These are phyloP conservation scores for Pleurotus citrinopileatus DNA, from an alignment of 768 basidiomycete genomes.

Conservation along the genomic window DNA sequence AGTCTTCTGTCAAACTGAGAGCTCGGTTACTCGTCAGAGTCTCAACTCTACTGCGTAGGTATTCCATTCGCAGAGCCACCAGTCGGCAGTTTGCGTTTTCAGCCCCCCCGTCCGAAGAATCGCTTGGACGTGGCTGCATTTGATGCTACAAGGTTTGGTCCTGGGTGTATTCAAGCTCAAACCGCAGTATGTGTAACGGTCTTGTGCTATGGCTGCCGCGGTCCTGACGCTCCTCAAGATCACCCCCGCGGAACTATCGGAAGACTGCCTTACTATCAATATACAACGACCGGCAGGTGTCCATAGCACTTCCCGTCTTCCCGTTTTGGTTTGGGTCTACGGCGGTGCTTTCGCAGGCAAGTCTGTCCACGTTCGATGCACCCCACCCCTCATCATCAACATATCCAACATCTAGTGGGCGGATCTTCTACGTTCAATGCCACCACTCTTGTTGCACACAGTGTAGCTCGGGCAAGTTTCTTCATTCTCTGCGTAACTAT, in stretches of 20 bases:
- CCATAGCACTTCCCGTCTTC: conserved; percentile 20
- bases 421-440: conserved; percentile 25
- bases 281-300: conserved; percentile 33
- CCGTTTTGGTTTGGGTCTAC: conserved; percentile 40
- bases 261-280: conserved; percentile 47
- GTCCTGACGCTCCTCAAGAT: neutral
- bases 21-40: no score
- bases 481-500: neutral
- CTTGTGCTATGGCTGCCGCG: neutral
- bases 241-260: conserved; percentile 22
- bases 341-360: conserved; percentile 14
- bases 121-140: conserved; percentile 17
- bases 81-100: conserved; percentile 22
- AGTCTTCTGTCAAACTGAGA: no score
- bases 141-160: conserved; percentile 22
- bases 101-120: conserved; percentile 20
- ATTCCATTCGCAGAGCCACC: conserved; percentile 33
- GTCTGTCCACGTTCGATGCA: neutral
- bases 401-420: conserved; percentile 10
- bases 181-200: conserved; percentile 2
- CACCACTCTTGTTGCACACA: conserved; percentile 20
- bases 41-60: conserved; percentile 17
- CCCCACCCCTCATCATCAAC: neutral
- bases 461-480: conserved; percentile 19
- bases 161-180: conserved; percentile 21